phyloP scores from a whole-genome alignment of 2,329 filamentous ascomycete species.

The Paecilomyces niveus region DNA sequence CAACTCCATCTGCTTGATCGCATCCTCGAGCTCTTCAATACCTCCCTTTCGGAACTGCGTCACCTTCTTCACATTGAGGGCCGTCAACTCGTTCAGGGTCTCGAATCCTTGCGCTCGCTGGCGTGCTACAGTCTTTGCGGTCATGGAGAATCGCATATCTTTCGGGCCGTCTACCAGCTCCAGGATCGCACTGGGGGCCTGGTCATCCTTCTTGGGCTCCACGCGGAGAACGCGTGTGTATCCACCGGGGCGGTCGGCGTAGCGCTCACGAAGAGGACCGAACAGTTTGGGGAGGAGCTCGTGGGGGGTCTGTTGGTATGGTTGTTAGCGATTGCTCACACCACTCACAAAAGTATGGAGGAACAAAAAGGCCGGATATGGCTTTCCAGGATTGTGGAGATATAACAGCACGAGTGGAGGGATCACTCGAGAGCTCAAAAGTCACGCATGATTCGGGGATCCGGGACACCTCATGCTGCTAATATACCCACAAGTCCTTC shows the following conservation, averaged over 20 bases:
- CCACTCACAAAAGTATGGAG: background rate
- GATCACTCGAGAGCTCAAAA: background rate
- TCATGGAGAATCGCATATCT: constrained; percentile 92
- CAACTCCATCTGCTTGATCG: constrained; percentile 53
- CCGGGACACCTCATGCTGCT: background rate
- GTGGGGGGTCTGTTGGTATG: constrained; percentile 29
- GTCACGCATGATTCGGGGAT: too few species aligned
- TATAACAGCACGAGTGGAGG: background rate
- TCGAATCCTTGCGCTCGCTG: constrained; percentile 46
- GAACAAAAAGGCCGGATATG: background rate
- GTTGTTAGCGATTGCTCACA: background rate
- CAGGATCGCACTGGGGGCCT: constrained; percentile 82
- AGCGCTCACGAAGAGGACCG: constrained; percentile 71
- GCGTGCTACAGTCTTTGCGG: constrained; percentile 72
- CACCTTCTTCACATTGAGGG: constrained; percentile 74
- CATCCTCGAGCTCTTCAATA: constrained; percentile 57
- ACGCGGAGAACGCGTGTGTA: constrained; percentile 93
- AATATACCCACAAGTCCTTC: background rate
- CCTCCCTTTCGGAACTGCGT: constrained; percentile 66
- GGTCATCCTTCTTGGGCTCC: constrained; percentile 80
- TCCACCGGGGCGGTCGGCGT: constrained; percentile 71
- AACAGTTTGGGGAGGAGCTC: constrained; percentile 73
- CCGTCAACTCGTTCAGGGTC: constrained; percentile 62
- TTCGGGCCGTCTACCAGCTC: constrained; percentile 91
- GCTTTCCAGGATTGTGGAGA: background rate